Percentiles rank a stretch among this genome's conserved stretches.
phyloP scores from a whole-genome alignment of 352 stramenopile species.

The Phytophthora sojae region DNA sequence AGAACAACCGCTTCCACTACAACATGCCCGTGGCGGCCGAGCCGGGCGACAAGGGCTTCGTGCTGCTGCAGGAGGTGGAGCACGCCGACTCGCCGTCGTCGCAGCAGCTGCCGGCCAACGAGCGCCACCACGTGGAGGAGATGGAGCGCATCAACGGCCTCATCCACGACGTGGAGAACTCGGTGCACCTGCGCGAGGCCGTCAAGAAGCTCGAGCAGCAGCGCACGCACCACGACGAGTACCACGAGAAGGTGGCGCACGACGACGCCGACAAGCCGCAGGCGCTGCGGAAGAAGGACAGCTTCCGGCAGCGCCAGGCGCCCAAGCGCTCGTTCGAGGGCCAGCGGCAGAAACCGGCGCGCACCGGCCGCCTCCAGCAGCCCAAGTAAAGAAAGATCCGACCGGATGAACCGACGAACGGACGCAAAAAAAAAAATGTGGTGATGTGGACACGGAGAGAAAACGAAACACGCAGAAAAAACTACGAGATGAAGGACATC shows the following conservation, averaged over 20 bases:
- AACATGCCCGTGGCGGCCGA: constrained; percentile 70
- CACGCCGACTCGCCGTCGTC: constrained; percentile 57
- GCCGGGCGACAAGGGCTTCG: constrained; percentile 66
- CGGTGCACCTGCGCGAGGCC: constrained; percentile 65
- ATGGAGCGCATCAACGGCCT: constrained; percentile 81
- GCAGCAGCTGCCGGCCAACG: constrained; percentile 49
- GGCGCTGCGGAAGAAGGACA: constrained; percentile 56
- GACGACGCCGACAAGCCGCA: constrained; percentile 60
- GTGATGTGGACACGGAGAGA: neutral
- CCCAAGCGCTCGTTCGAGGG: constrained; percentile 57
- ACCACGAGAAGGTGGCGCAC: constrained; percentile 56
- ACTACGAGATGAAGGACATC: constrained; percentile 10
- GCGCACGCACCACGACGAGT: constrained; percentile 68
- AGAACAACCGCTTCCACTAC: constrained; percentile 85
- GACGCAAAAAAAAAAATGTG: neutral
- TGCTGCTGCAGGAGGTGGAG: constrained; percentile 77
- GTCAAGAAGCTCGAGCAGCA: constrained; percentile 69
- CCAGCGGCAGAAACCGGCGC: constrained; percentile 61
- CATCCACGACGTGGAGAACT: constrained; percentile 77
- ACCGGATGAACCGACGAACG: neutral
- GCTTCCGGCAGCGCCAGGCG: constrained; percentile 43
- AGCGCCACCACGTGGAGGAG: constrained; percentile 71
- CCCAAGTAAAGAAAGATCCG: constrained; percentile 57
- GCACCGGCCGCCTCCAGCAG: constrained; percentile 67
- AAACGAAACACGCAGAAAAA: constrained; percentile 2